Evolutionary conservation across 768 basidiomycete species (phyloP).

Genomic region (Boletus tylopilopsis): DNA sequence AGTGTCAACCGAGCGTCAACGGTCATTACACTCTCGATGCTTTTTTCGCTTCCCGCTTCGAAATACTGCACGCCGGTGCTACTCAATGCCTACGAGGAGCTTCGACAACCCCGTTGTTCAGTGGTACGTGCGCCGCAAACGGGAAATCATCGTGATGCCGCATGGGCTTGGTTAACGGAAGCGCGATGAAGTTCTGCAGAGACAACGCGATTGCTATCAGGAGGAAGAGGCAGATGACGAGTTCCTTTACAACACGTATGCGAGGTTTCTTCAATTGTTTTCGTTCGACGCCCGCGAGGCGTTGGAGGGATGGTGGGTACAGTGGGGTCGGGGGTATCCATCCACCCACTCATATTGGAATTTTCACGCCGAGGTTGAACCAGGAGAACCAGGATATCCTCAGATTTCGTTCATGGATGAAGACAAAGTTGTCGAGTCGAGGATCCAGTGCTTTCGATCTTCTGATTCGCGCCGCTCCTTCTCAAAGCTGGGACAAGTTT

Average conservation of each 20-base stretch:
- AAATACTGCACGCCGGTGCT: constrained; percentile 45
- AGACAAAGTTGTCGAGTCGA: constrained; percentile 1
- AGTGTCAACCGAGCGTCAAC: constrained; percentile 42
- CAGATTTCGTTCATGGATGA: constrained; percentile 13
- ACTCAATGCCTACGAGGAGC: constrained; percentile 53
- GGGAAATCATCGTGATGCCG: constrained; percentile 39
- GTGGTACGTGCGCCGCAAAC: constrained; percentile 41
- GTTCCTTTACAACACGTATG: constrained; percentile 43
- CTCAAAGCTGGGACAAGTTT: no score
- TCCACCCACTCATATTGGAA: not conserved
- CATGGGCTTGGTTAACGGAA: constrained; percentile 39
- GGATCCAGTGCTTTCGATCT: no score
- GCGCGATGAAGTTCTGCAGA: constrained; percentile 38
- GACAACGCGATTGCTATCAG: constrained; percentile 26
- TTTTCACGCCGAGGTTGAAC: constrained; percentile 14
- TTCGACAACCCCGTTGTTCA: constrained; percentile 50
- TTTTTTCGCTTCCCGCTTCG: constrained; percentile 49
- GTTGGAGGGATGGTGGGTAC: constrained; percentile 63
- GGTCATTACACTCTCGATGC: constrained; percentile 55
- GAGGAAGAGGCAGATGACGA: constrained; percentile 41
- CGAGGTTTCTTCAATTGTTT: constrained; percentile 46
- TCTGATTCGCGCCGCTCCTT: no score
- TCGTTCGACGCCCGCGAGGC: constrained; percentile 48
- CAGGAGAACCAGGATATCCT: not conserved
- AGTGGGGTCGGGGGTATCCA: constrained; percentile 37